Conservation (phyloP, 2,329 filamentous ascomycete species). For the Proliferodiscus dingleyae region DNA sequence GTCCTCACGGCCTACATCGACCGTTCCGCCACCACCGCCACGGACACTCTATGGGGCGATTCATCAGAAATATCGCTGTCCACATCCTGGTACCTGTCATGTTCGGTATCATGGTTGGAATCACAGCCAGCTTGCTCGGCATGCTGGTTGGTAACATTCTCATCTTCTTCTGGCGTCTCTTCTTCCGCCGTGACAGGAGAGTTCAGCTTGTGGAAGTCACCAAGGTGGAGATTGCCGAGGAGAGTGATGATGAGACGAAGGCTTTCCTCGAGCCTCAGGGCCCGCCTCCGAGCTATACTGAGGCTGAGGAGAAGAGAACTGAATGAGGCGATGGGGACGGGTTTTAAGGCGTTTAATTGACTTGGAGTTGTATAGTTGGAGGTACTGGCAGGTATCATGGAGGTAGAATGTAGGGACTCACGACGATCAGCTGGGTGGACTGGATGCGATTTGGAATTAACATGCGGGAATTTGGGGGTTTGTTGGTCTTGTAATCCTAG, state of each 20-base stretch:
- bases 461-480: no score
- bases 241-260: conserved; percentile 23
- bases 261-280: conserved; percentile 23
- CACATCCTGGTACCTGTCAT: conserved; percentile 64
- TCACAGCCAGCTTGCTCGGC: conserved; percentile 61
- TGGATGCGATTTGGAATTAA: no score
- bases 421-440: no score
- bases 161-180: conserved; percentile 52
- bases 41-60: conserved; percentile 39
- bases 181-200: conserved; percentile 44
- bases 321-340: conserved; percentile 3
- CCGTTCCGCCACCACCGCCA: conserved; percentile 32
- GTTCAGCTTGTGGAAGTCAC: conserved; percentile 19
- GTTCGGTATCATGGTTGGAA: conserved; percentile 63
- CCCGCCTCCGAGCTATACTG: conserved; percentile 28
- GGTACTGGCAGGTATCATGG: no score
- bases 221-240: conserved; percentile 19
- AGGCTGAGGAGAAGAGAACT: conserved; percentile 19
- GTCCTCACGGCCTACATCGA: conserved; percentile 20
- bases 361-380: conserved; percentile 1
- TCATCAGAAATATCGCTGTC: conserved; percentile 52
- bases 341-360: conserved; percentile 5
- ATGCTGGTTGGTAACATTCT: conserved; percentile 61
- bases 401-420: no score
- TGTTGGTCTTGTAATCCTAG: no score